Evolutionary conservation across 768 basidiomycete species (phyloP).

Genomic region (Lactifluus subvellereus): DNA sequence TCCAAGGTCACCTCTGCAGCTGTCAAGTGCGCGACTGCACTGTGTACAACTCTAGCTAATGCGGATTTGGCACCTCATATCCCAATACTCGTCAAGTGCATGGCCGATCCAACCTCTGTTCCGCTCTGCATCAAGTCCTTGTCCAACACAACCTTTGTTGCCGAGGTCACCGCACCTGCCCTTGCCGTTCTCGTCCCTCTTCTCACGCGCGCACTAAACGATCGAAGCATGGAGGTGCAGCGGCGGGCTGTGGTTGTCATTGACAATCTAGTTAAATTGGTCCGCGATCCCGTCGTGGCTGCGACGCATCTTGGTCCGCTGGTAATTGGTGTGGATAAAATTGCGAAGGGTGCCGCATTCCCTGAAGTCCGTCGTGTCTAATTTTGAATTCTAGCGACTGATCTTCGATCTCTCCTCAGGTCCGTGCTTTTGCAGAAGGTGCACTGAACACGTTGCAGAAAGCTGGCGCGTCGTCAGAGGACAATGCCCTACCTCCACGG

Average conservation of each 20-base stretch:
- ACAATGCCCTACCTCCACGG: constrained; percentile 61
- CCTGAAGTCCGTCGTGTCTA: constrained; percentile 60
- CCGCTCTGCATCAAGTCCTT: constrained; percentile 92
- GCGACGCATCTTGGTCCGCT: constrained; percentile 83
- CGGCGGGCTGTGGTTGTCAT: constrained; percentile 91
- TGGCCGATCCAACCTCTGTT: constrained; percentile 85
- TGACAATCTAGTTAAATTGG: constrained; percentile 96
- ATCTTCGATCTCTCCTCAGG: constrained; percentile 35
- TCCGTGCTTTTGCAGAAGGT: constrained; percentile 86
- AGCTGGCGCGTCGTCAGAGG: constrained; percentile 75
- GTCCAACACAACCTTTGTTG: constrained; percentile 92
- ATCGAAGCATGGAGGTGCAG: constrained; percentile 94
- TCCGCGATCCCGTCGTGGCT: constrained; percentile 84
- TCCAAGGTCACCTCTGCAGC: constrained; percentile 78
- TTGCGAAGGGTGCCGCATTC: constrained; percentile 88
- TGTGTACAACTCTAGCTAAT: constrained; percentile 89
- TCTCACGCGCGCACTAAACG: constrained; percentile 84
- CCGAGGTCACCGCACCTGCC: constrained; percentile 95
- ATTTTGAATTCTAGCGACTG: background rate
- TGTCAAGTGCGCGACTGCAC: constrained; percentile 79
- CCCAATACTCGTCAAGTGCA: constrained; percentile 84
- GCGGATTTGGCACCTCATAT: constrained; percentile 89
- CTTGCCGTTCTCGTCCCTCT: constrained; percentile 93
- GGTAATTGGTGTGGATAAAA: constrained; percentile 86
- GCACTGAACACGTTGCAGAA: constrained; percentile 76